Conservation (phyloP, 352 stramenopile genomes). For the Achlya hypogyna region DNA sequence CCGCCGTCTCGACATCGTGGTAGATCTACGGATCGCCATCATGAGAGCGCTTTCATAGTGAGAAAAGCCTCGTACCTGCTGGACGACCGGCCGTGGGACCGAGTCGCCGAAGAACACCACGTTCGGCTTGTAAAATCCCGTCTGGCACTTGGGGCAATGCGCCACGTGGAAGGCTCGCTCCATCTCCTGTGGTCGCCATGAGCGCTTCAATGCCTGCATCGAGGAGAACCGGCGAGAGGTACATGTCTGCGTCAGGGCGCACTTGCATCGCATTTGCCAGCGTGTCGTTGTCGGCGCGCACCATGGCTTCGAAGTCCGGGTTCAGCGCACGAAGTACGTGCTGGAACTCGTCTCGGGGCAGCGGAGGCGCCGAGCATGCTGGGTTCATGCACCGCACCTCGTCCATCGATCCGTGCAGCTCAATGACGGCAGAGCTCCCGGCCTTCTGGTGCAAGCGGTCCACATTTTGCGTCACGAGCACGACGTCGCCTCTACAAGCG, state of each 20-base stretch:
- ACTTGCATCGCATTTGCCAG: neutral
- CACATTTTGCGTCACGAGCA: constrained; percentile 97
- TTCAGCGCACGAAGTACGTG: constrained; percentile 75
- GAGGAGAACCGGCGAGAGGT: neutral
- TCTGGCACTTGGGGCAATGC: neutral
- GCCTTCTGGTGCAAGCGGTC: constrained; percentile 90
- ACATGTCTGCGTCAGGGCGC: constrained; percentile 15
- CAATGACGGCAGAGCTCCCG: constrained; percentile 81
- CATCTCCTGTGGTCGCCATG: neutral
- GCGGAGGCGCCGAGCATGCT: constrained; percentile 71
- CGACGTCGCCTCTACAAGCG: neutral
- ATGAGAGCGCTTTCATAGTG: neutral
- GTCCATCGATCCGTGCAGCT: constrained; percentile 91
- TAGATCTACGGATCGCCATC: neutral
- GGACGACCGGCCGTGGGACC: constrained; percentile 77
- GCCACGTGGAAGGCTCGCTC: constrained; percentile 5
- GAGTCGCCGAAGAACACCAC: constrained; percentile 98
- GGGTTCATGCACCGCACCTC: constrained; percentile 67
- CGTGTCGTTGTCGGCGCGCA: neutral
- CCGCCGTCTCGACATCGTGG: constrained; percentile 58
- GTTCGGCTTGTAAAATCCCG: constrained; percentile 64
- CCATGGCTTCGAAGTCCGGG: constrained; percentile 24
- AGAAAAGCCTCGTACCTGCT: constrained; percentile 36
- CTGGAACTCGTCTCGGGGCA: constrained; percentile 81
- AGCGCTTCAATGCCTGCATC: neutral